Conservation (phyloP, 2,329 filamentous ascomycete species). For the Periconia digitata region DNA sequence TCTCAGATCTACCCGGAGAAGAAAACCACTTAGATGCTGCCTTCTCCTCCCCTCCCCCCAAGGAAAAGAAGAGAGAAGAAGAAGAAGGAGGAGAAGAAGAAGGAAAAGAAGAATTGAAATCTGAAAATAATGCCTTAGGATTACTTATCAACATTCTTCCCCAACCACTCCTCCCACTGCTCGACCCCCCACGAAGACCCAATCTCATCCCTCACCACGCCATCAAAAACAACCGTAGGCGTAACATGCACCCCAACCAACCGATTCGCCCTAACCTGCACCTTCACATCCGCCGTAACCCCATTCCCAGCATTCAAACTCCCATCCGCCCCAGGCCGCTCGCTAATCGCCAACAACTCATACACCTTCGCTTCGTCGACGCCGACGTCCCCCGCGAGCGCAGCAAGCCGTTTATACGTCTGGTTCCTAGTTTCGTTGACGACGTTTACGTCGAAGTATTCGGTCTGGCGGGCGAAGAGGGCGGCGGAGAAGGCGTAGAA, state of each 20-base stretch:
- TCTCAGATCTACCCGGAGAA: no score
- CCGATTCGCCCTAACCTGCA: conserved; percentile 76
- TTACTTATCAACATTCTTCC: conserved; percentile 64
- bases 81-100: no score
- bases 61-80: no score
- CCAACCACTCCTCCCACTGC: conserved; percentile 85
- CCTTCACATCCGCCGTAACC: conserved; percentile 83
- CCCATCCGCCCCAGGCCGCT: conserved; percentile 68
- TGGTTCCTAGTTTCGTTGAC: conserved; percentile 82
- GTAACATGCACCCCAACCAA: conserved; percentile 85
- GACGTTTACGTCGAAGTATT: conserved; percentile 82
- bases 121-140: no score
- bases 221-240: conserved; percentile 86
- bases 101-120: no score
- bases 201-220: conserved; percentile 76
- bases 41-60: no score
- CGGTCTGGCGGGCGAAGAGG: conserved; percentile 69
- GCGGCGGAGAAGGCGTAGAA: conserved; percentile 80
- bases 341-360: conserved; percentile 66
- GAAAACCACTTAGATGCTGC: no score
- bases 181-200: conserved; percentile 75
- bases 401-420: conserved; percentile 78
- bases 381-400: conserved; percentile 69
- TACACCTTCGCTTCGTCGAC: conserved; percentile 72
- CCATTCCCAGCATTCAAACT: conserved; percentile 76